Evolutionary conservation across 164 flowering plant species (phyloP), one percentile per base, ranked within the genome.

Genomic region (Aristolochia contorta): DNA sequence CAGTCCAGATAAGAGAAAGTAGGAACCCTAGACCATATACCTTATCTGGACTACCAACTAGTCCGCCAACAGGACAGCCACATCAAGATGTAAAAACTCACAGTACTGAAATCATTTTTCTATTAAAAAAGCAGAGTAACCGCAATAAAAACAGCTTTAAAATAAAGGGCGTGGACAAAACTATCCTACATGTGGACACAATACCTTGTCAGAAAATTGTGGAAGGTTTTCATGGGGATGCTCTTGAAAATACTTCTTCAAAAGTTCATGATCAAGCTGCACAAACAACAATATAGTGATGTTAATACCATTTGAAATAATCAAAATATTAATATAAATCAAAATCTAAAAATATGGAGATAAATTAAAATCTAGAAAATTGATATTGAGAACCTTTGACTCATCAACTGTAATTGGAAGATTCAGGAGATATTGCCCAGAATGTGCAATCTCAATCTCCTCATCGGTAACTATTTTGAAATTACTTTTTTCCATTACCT

Each of bases 401-500:
- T 86, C 91, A 75, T 94, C 89, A 27, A 91, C 97, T 15, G 70
- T 63, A 61, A 94, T 91, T 7, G 97, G 99, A 78, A 94, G 95
- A 81, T 94, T 85, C 47, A 91, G 67, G 56, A 84, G 99, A 73
- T 94, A 94, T 60, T 94, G 97, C 57, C 93, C 99, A 12, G 87
- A 78, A 50, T 58, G 85, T 63, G 99, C 99, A 77, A 82, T 72
- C 4, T 86, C 89, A 65, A 87, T 76, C 72, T 89, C 98, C 1
- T 89, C 86, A 47, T 84, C 75, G 15, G 80, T 78, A 41, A 84
- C 71, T 71, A 89, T 70, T 74, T 89, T 88, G 65, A 91, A 91
- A 68, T 91, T 89, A 75, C 98, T 89, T 79, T 89, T 85, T 6
- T 83, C 82, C 94, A 91, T 85, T 20, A 91, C 84, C 97, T 91